phyloP scores from a whole-genome alignment of 345 rosid species.

The Acer campestre region DNA sequence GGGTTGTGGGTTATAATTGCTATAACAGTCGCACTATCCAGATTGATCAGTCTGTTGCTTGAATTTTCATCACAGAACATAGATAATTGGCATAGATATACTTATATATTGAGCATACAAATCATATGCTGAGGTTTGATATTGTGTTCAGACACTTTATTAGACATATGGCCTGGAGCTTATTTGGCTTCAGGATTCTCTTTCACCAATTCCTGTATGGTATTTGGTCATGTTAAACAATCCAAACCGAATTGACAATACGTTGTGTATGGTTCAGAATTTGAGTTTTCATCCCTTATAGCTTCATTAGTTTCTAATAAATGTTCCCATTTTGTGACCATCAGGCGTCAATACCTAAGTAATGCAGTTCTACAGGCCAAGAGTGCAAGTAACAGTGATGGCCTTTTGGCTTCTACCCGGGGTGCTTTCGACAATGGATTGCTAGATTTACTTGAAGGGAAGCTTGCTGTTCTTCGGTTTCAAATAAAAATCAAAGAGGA shows the following conservation, averaged over 20 bases:
- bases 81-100: not conserved
- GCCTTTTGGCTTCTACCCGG: constrained; percentile 51
- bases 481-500: constrained; percentile 88
- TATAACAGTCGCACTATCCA: not conserved
- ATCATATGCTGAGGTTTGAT: not conserved
- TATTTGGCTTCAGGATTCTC: not conserved
- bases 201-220: not conserved
- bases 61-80: not conserved
- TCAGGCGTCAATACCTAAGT: constrained; percentile 86
- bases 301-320: constrained; percentile 24
- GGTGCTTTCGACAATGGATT: constrained; percentile 71
- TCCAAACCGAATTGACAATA: not conserved
- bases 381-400: constrained; percentile 72
- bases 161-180: not conserved
- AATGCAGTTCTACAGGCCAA: constrained; percentile 96
- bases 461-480: constrained; percentile 86
- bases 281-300: not conserved
- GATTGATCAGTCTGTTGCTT: not conserved
- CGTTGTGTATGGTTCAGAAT: constrained; percentile 1
- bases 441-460: constrained; percentile 95
- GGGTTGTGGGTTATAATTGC: no score
- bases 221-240: constrained; percentile 9
- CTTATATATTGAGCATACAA: not conserved
- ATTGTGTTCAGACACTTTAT: not conserved
- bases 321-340: constrained; percentile 29